Conservation (phyloP, 306 rosid species). For the Quercus mongolica region DNA sequence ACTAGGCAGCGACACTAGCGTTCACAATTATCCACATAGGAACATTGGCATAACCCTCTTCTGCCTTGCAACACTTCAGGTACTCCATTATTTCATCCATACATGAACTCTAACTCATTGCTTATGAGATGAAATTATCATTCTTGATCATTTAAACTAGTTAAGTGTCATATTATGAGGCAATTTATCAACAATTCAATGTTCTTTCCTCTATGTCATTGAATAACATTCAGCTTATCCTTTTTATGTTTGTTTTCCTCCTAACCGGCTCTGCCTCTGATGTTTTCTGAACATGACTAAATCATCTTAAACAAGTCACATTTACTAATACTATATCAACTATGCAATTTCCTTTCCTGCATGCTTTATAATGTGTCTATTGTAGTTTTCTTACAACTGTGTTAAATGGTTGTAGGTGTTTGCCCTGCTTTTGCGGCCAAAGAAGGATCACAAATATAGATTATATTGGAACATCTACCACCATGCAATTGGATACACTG, state of each 20-base stretch:
- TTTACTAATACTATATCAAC: neutral
- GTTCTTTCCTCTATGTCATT: too few relatives aligned
- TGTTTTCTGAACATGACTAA: neutral
- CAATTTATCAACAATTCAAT: neutral
- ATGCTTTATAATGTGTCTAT: too few relatives aligned
- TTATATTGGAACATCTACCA: constrained; percentile 82
- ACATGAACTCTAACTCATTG: neutral
- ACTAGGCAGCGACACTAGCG: constrained; percentile 65
- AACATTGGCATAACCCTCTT: constrained; percentile 75
- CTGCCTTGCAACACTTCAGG: constrained; percentile 92
- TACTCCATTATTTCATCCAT: constrained; percentile 3
- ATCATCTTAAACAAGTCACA: neutral
- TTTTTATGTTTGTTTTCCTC: neutral
- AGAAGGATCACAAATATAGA: constrained; percentile 87
- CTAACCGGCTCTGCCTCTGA: neutral
- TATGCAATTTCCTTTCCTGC: neutral
- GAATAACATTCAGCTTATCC: too few relatives aligned
- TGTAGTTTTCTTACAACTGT: neutral
- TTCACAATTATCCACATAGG: constrained; percentile 42
- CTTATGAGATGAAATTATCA: neutral
- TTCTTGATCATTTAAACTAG: neutral
- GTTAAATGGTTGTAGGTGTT: constrained; percentile 51
- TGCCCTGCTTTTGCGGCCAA: constrained; percentile 92
- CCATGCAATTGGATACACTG: constrained; percentile 59
- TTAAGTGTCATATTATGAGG: neutral